Base-by-base conservation (phyloP, 768 basidiomycete species). In the Tricholoma terreum region DNA sequence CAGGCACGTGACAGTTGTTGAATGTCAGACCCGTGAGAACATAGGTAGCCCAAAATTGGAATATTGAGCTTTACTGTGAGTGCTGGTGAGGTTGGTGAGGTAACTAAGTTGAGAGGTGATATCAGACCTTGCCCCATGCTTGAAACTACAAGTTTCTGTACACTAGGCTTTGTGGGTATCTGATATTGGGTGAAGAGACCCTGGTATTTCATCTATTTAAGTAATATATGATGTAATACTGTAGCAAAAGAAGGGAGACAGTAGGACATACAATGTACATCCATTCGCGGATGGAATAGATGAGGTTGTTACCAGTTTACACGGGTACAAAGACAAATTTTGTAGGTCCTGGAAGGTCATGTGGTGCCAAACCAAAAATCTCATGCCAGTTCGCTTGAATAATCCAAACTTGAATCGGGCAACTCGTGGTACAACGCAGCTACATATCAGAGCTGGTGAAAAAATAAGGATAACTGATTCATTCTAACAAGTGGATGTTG, bases 401-500 rank as follows among this genome's bases (percentile, higher is more conserved):
- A 91, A 52, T 91, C 90, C 63, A 93, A n/a, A n/a, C n/a, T n/a
- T n/a, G n/a, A 94, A 55, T 87, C 84, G 15, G 87, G 85, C 76
- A 95, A 95, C 34, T 76, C 77, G 17, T 72, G 67, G 33, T 92
- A 92, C 50, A 72, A 64, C 42, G 79, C 66, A 1, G 83, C 73
- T 0, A 75, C 85, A 65, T 77, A 63, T 92, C 90, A 61, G 91
- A 92, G 19, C 89, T 92, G 63, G 7, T 49, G 52, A 45, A 57
- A 31, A 22, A 2, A 27, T 54, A 19, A n/a, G 3, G 59, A 61
- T 50, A 65, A n/a, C n/a, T 55, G 50, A 64, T 34, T 54, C 21
- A 30, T 19, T 27, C 11, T 58, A 43, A 19, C 21, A 49, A 56
- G 22, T 22, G 9, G 53, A 51, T 34, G 34, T 8, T 30, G 40